Evolutionary conservation across 805 yeast species (phyloP).

Genomic region (Lipomyces starkeyi): DNA sequence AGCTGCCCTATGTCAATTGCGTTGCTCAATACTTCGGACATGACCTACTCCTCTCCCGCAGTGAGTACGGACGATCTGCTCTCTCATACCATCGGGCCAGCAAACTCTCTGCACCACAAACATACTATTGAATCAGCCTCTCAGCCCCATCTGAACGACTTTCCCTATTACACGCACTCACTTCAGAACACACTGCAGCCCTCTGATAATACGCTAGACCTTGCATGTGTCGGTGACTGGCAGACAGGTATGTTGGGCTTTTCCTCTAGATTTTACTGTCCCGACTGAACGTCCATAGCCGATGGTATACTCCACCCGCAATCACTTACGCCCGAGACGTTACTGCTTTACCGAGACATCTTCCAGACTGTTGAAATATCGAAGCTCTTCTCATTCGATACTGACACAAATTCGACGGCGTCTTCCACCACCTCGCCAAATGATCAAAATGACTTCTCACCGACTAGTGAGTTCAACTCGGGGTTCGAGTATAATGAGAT

Average conservation of each 20-base stretch:
- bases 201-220: background rate
- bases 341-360: slow-evolving; percentile 3
- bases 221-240: background rate
- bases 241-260: background rate
- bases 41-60: background rate
- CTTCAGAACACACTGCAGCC: background rate
- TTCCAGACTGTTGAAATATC: background rate
- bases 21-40: background rate
- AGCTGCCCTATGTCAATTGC: background rate
- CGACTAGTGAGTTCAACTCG: background rate
- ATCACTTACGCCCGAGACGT: slow-evolving; percentile 1
- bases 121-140: background rate
- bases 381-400: background rate
- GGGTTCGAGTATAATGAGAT: background rate
- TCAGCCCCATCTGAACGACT: background rate
- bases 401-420: slow-evolving; percentile 1
- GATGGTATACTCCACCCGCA: background rate
- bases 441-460: background rate
- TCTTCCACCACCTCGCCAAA: background rate
- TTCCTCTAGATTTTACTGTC: background rate
- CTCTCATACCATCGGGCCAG: background rate
- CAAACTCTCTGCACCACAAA: background rate
- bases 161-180: background rate
- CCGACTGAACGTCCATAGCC: background rate
- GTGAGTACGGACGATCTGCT: background rate